These are phyloP conservation scores for Incumbomyces delicatus DNA, from an alignment of 2,329 filamentous ascomycete genomes.

Conservation along the genomic window DNA sequence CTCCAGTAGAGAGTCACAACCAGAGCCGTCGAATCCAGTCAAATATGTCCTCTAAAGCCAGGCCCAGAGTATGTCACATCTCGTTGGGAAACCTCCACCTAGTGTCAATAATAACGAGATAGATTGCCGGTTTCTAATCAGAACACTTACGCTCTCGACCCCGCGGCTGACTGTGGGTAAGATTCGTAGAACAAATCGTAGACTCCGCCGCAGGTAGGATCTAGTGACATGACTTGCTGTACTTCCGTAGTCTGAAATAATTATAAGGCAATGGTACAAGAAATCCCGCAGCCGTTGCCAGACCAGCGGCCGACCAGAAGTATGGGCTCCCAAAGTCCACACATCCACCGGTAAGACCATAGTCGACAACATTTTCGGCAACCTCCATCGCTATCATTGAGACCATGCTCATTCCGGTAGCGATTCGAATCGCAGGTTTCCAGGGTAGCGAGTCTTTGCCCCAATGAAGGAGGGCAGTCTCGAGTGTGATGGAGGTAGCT, in stretches of 20 bases:
- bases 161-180: too few species aligned
- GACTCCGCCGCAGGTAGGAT: too few species aligned
- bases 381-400: constrained; percentile 52
- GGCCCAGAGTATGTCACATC: too few species aligned
- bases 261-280: constrained; percentile 46
- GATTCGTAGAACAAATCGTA: too few species aligned
- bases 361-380: constrained; percentile 47
- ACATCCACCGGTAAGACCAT: constrained; percentile 43
- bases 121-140: too few species aligned
- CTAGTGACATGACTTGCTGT: constrained; percentile 29
- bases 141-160: too few species aligned
- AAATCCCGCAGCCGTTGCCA: constrained; percentile 34
- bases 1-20: too few species aligned
- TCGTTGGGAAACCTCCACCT: too few species aligned
- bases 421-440: constrained; percentile 40
- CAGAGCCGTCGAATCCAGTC: too few species aligned
- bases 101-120: too few species aligned
- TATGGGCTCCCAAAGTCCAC: constrained; percentile 37
- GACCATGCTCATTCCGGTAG: constrained; percentile 49
- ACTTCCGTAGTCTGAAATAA: constrained; percentile 40
- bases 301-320: constrained; percentile 44
- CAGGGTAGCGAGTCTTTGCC: constrained; percentile 42
- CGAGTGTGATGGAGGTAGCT: constrained; percentile 42
- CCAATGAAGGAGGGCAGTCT: constrained; percentile 41
- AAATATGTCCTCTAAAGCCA: too few species aligned